Base-by-base conservation (phyloP, 1,284 basidiomycete genomes). In the Sporisorium sorghi region DNA sequence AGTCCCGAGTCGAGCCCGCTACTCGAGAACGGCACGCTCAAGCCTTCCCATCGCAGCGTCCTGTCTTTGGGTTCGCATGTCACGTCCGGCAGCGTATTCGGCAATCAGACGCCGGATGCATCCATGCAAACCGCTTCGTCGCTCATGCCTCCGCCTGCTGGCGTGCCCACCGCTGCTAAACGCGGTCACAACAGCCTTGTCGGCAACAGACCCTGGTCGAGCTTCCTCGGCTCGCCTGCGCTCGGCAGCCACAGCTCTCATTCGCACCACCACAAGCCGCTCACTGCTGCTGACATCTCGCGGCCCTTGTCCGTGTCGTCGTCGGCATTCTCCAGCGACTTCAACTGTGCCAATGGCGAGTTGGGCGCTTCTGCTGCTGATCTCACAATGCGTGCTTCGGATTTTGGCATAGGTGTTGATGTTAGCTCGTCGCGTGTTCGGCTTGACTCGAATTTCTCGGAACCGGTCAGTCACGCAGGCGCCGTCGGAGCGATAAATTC, bases 301-400 rank as follows among this genome's bases (percentile, higher is more conserved):
- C 44, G 72, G 14, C 72, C 72, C 23, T 23, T 74, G 54, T 73
- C 71, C 19, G 72, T 69, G 2, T 53, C 62, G 14, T 66, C 72
- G 15, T 69, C 71, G n/a, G 58, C 66, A 2, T 57, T 74, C 30
- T 66, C 72, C 15, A 54, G 32, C 51, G 55, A 64, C 55, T 14
- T 35, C 3, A 14, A 52, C 40, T 43, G 50, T 51, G 33, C 56
- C 8, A 43, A 40, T 26, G 28, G 32, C 23, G 42, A 24, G 8
- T 19, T 44, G 50, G 65, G 64, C 33, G 48, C 43, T 11, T 60
- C 51, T 23, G 43, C 12, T 26, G 26, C 24, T n/a, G 65, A 73
- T 59, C 28, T 67, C 21, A 67, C 70, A 17, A 19, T 66, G 28
- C 42, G 62, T n/a, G 54, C 62, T 19, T 65, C 69, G 32, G 63